Evolutionary conservation across 169 alveolate genomes (phyloP), one percentile per base, ranked within the genome.

Genomic region (Ophryocystis elektroscirrha): DNA sequence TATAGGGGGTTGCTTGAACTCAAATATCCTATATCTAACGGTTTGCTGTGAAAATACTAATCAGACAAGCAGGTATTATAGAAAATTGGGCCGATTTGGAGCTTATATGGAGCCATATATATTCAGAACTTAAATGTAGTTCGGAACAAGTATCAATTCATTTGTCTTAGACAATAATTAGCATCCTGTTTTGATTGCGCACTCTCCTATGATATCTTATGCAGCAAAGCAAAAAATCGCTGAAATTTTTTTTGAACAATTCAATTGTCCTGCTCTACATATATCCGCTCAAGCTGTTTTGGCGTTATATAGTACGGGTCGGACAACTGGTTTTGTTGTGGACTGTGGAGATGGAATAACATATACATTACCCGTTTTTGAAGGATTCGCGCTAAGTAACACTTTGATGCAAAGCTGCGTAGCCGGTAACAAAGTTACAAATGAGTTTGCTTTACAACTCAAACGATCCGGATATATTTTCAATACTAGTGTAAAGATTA

Each of bases 301-400:
- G 53, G 71, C 77, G 19, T 52, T 72, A 26, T 72, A 72, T 61
- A 59, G 71, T 24, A 69, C 75, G 12, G 81, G 81, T 29, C 63
- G 65, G 44, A 72, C 81, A 4, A 67, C 74, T 39, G 81, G 81
- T 35, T 65, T 71, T 19, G 81, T 69, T 23, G 62, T 69, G 19
- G 81, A 72, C 50, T 60, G 68, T 48, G 81, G 81, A 20, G 73
- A 72, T 41, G 71, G 71, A 9, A 73, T 72, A 12, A 59, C 77
- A 15, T 72, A 72, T 46, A 67, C 69, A 41, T 76, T 72, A 5
- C 74, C 81, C 26, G 72, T 72, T n/a, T 72, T 67, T 52, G 81
- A 72, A 39, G 81, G 53, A 60, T 37, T 60, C 67, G 4, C 61
- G 60, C 23, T 46, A 54, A 29, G 36, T 52, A 0, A 44, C 67